These are phyloP conservation scores for Candida tammaniensis DNA, from an alignment of 805 yeast genomes.

Conservation along the genomic window DNA sequence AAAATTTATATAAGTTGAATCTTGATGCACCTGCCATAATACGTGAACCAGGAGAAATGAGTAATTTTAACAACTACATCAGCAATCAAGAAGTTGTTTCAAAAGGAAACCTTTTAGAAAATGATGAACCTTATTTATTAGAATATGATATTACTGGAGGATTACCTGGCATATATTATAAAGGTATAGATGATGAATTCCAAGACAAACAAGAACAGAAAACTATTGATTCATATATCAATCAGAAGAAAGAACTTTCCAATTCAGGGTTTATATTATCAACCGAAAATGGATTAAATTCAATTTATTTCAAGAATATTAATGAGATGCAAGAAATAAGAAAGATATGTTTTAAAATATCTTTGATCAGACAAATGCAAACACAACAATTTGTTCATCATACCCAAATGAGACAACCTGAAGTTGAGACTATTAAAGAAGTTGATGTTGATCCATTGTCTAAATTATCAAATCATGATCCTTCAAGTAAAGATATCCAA, in stretches of 20 bases:
- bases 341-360: conserved; percentile 82
- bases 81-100: conserved; percentile 37
- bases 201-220: conserved; percentile 37
- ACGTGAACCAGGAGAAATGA: conserved; percentile 68
- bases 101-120: conserved; percentile 47
- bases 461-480: conserved; percentile 66
- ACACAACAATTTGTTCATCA: conserved; percentile 73
- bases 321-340: conserved; percentile 83
- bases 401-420: conserved; percentile 70
- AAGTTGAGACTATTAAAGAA: conserved; percentile 57
- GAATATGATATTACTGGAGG: conserved; percentile 87
- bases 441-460: conserved; percentile 83
- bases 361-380: conserved; percentile 87
- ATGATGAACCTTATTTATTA: conserved; percentile 61
- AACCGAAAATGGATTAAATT: conserved; percentile 56
- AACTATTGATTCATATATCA: conserved; percentile 32
- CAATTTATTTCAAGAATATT: conserved; percentile 62
- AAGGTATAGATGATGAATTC: conserved; percentile 46
- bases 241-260: conserved; percentile 17
- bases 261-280: conserved; percentile 31
- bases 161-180: conserved; percentile 60
- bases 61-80: conserved; percentile 49
- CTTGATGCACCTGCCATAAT: conserved; percentile 66
- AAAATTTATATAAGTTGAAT: conserved; percentile 47
- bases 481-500: conserved; percentile 56